Evolutionary conservation across 805 yeast genomes (phyloP).

Genomic region (Saccharomycodes ludwigii): DNA sequence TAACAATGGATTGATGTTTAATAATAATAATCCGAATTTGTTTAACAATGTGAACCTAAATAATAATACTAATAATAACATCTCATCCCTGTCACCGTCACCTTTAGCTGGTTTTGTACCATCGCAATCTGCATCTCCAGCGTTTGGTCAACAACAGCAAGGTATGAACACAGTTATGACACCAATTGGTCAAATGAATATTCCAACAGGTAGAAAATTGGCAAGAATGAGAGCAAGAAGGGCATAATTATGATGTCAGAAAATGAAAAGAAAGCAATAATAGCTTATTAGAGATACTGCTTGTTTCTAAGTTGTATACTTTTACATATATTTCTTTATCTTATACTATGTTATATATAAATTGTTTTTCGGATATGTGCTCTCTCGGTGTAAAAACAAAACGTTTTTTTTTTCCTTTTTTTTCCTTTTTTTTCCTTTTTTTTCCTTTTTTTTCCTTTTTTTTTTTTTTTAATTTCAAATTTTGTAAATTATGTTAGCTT

Average conservation of each 20-base stretch:
- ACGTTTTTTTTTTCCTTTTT: neutral
- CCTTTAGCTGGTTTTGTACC: conserved; percentile 8
- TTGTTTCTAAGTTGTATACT: too few species aligned
- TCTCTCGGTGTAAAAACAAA: neutral
- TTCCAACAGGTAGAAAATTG: conserved; percentile 14
- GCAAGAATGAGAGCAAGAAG: conserved; percentile 24
- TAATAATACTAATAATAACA: neutral
- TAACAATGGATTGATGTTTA: conserved; percentile 4
- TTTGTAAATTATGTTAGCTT: too few species aligned
- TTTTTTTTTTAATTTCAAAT: too few species aligned
- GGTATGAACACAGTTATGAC: conserved; percentile 5
- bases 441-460: too few species aligned
- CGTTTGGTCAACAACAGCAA: conserved; percentile 1
- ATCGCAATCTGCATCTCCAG: neutral
- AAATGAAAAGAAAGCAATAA: neutral
- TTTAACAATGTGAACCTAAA: neutral
- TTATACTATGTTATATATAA: neutral
- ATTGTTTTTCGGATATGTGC: neutral
- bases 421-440: neutral
- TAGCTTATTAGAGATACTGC: neutral
- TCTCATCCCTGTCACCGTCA: conserved; percentile 7
- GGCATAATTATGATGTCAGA: too few species aligned
- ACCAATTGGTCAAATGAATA: conserved; percentile 4
- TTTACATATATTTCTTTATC: too few species aligned
- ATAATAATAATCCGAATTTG: neutral